Percentiles rank a stretch among this genome's conserved stretches.
phyloP scores from a whole-genome alignment of 306 rosid genomes.

The Phaseolus lunatus region DNA sequence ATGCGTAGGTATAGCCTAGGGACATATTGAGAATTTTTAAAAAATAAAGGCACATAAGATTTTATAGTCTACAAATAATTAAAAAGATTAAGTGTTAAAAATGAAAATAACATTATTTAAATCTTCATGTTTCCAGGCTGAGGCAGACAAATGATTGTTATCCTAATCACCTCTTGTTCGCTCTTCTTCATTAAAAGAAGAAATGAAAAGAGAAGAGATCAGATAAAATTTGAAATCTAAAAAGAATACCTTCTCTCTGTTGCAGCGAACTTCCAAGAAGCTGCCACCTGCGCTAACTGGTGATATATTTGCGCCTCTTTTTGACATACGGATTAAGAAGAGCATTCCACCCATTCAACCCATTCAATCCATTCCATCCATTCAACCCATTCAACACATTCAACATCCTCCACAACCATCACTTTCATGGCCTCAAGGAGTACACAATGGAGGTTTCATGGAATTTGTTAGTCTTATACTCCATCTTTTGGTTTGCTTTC shows the following conservation, averaged over 20 bases:
- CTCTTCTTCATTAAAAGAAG: no score
- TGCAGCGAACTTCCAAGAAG: constrained; percentile 66
- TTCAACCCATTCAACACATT: no score
- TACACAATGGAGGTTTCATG: constrained; percentile 48
- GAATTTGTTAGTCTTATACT: constrained; percentile 55
- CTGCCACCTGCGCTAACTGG: constrained; percentile 69
- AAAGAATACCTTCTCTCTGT: constrained; percentile 15
- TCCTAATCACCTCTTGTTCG: constrained; percentile 57
- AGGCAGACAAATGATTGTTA: background rate
- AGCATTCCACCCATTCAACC: constrained; percentile 60
- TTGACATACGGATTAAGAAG: constrained; percentile 75
- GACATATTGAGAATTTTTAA: background rate
- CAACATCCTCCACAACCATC: constrained; percentile 70
- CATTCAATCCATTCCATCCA: no score
- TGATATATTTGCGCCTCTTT: constrained; percentile 60
- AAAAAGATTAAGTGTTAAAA: background rate
- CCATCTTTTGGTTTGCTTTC: constrained; percentile 34
- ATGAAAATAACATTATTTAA: no score
- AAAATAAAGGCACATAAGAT: background rate
- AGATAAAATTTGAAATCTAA: constrained; percentile 1
- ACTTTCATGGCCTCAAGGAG: constrained; percentile 56
- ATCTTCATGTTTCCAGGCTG: background rate
- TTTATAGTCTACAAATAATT: background rate
- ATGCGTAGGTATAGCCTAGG: background rate
- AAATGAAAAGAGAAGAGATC: background rate